Evolutionary conservation across 2,329 filamentous ascomycete genomes (phyloP).

Genomic region (Pseudofabraea citricarpa): DNA sequence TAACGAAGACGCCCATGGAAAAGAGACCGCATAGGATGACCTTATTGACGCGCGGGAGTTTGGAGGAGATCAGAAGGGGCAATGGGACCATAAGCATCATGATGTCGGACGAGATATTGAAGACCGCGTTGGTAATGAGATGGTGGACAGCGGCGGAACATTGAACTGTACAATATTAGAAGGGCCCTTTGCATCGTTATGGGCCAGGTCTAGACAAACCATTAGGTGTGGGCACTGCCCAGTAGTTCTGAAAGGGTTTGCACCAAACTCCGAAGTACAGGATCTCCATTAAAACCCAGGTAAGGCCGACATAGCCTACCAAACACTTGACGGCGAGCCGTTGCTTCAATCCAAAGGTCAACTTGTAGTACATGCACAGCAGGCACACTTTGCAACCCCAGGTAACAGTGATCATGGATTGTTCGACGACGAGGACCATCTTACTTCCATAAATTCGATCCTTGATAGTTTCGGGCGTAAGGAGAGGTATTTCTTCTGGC

Average conservation of each 20-base stretch:
- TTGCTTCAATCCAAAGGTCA: constrained; percentile 45
- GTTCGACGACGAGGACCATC: constrained; percentile 56
- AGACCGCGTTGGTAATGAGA: constrained; percentile 51
- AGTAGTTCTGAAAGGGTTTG: constrained; percentile 50
- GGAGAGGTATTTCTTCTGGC: constrained; percentile 34
- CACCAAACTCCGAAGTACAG: constrained; percentile 49
- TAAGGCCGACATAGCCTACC: constrained; percentile 39
- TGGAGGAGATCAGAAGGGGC: constrained; percentile 39
- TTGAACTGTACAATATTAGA: too few species aligned
- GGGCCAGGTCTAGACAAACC: constrained; percentile 26
- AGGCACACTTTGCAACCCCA: constrained; percentile 54
- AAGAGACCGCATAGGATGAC: constrained; percentile 43
- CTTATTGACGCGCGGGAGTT: constrained; percentile 45
- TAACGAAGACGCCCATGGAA: constrained; percentile 41
- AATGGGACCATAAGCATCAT: constrained; percentile 55
- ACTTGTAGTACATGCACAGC: constrained; percentile 50
- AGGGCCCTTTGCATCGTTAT: too few species aligned
- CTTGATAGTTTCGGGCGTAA: constrained; percentile 36
- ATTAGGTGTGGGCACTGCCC: constrained; percentile 48
- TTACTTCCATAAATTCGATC: constrained; percentile 45
- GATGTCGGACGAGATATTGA: constrained; percentile 57
- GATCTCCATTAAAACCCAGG: constrained; percentile 47
- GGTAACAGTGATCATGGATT: constrained; percentile 55
- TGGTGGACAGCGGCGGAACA: constrained; percentile 53
- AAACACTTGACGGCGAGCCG: constrained; percentile 44